Percentiles rank a stretch among this genome's conserved stretches.
Evolutionary conservation across 768 basidiomycete species (phyloP).

Genomic region (Boletus sensibilis): DNA sequence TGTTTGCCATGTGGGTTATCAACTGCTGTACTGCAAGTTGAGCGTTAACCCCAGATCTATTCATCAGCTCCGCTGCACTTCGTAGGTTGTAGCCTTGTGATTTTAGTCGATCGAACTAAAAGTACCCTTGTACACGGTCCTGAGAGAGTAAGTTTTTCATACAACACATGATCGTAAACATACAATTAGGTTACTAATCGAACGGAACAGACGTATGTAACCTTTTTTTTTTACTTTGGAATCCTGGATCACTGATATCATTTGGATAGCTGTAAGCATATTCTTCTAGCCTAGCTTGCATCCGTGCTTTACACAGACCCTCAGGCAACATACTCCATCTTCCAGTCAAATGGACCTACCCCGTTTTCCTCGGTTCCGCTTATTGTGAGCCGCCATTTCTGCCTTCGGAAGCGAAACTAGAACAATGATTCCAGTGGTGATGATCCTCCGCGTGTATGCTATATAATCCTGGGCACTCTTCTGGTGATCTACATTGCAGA

Average conservation of each 20-base stretch:
- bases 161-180: no score
- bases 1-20: no score
- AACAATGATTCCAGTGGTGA: neutral
- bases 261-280: neutral
- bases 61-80: neutral
- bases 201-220: no score
- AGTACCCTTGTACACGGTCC: neutral
- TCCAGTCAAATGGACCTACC: neutral
- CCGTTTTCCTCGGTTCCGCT: neutral
- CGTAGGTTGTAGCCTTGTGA: no score
- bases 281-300: neutral
- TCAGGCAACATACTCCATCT: neutral
- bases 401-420: neutral
- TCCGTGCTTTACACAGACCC: neutral
- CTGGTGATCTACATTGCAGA: neutral
- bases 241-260: neutral
- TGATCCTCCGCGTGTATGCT: neutral
- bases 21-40: neutral
- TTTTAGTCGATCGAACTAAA: no score
- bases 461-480: neutral
- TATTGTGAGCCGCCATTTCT: neutral
- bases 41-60: neutral
- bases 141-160: neutral
- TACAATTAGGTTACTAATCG: no score
- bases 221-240: neutral